Base-by-base conservation (phyloP, 1,284 basidiomycete genomes). In the Rhodofomes roseus region DNA sequence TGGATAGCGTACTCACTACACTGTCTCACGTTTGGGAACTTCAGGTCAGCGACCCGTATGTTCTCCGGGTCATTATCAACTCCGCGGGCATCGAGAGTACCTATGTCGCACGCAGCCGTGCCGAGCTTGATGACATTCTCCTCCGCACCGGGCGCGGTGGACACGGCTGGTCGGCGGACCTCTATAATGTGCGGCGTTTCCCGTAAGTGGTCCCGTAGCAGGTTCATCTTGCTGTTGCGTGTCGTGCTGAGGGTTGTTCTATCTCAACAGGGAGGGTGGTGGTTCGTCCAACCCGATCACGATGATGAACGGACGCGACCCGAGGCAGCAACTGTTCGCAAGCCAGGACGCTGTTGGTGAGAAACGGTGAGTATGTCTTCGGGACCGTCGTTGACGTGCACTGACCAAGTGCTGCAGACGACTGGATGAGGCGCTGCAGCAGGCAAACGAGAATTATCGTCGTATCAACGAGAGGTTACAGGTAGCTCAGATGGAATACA, bases 21-120 rank as follows among this genome's bases (percentile, higher is more conserved):
- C 57, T 56, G 25, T 53, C 51, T 59, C 18, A 39, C 37, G 16
- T 18, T n/a, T 7, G 16, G 25, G 25, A 4, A 23, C 27, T 14
- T 46, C 63, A 97, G 92, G 80, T 96, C 65, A 80, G 84, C 16
- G 79, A 96, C 65, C 81, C 83, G 48, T 87, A 86, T 59, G 90
- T 96, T 2, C 77, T 87, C 29, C 92, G 95, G 53, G 81, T 96
- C 55, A 74, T 99, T 40, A 89, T 98, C 74, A 93, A 94, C 71
- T 76, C 81, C 41, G 74, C 75, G 22, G 75, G 74, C 44, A 92
- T 98, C 57, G 96, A 99, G 72, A 78, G 81, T 18, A 82, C 81
- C 2, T 75, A 93, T 3, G 80, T 98, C 12, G 85, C 89, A 0
- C 68, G 68, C 1, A 83, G 74, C 8, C 89, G 90, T 74, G 69